Conservation (phyloP, 2,329 filamentous ascomycete genomes). For the Penicillium sp. region DNA sequence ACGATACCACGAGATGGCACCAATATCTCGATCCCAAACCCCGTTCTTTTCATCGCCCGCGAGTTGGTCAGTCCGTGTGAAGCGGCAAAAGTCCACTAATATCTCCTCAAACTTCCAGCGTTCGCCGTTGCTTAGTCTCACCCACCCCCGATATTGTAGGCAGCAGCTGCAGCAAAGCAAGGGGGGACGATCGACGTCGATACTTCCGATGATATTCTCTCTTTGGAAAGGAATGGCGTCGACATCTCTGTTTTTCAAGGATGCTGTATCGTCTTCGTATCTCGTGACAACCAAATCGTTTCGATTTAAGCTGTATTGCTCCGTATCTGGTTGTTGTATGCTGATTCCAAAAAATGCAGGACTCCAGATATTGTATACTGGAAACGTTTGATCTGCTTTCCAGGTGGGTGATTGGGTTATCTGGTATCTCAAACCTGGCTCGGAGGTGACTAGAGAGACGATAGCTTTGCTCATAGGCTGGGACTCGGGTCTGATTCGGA, state of each 20-base stretch:
- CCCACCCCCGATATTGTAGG: not conserved
- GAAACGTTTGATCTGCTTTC: not conserved
- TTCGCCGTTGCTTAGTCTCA: not conserved
- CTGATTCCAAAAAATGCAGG: not conserved
- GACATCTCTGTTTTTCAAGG: not conserved
- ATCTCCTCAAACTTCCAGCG: not conserved
- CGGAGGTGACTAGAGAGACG: slow-evolving; percentile 25
- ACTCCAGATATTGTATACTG: not conserved
- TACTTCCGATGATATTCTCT: not conserved
- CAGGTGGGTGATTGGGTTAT: not conserved
- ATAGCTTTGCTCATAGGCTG: not conserved
- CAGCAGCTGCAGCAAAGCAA: not conserved
- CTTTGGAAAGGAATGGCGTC: not conserved
- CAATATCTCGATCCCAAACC: too few relatives aligned
- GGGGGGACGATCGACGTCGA: not conserved
- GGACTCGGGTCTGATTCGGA: not conserved
- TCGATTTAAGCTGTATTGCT: not conserved
- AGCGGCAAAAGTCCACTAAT: not conserved
- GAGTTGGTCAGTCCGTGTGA: not conserved
- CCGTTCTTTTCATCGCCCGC: not conserved
- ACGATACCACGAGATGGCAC: not conserved
- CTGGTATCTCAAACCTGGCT: not conserved
- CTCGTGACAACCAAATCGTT: not conserved
- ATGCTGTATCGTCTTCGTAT: not conserved
- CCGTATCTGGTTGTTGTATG: not conserved